Conservation (phyloP, 1,284 basidiomycete genomes). For the Cryptococcus amylolentus region DNA sequence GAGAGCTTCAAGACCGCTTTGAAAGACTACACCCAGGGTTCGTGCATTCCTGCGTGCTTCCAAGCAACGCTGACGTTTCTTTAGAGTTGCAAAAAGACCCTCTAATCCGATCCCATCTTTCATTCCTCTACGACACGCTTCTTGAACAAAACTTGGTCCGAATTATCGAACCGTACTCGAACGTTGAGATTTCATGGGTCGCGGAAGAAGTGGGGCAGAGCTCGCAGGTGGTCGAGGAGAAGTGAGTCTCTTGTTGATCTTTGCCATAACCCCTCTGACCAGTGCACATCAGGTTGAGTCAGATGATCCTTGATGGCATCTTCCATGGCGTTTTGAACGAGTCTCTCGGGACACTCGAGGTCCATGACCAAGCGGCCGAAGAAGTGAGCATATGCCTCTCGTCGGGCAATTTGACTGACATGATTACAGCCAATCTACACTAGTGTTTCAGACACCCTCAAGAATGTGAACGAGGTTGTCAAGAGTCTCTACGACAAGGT, state of each 20-base stretch:
- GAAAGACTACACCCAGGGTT: constrained; percentile 81
- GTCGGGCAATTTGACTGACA: neutral
- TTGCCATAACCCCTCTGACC: neutral
- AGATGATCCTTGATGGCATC: constrained; percentile 97
- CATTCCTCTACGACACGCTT: constrained; percentile 88
- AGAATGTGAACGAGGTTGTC: constrained; percentile 86
- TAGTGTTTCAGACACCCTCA: constrained; percentile 80
- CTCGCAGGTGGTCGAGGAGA: constrained; percentile 86
- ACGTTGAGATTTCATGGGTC: constrained; percentile 86
- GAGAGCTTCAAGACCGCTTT: constrained; percentile 85
- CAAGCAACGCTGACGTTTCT: neutral
- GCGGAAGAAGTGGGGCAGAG: constrained; percentile 87
- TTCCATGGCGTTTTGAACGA: constrained; percentile 94
- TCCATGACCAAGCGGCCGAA: constrained; percentile 78
- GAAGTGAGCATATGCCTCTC: constrained; percentile 60
- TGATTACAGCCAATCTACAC: constrained; percentile 71
- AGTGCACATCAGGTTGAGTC: constrained; percentile 63
- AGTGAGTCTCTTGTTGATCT: constrained; percentile 57
- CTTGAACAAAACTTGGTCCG: constrained; percentile 91
- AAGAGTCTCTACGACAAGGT: constrained; percentile 87
- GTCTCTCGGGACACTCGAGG: constrained; percentile 83
- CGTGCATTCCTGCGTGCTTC: constrained; percentile 19
- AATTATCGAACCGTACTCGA: constrained; percentile 91
- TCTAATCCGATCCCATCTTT: constrained; percentile 89
- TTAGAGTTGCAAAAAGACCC: constrained; percentile 87